These are phyloP conservation scores for Suhomyces bribrorum DNA, from an alignment of 1,139 yeast genomes.

Conservation along the genomic window DNA sequence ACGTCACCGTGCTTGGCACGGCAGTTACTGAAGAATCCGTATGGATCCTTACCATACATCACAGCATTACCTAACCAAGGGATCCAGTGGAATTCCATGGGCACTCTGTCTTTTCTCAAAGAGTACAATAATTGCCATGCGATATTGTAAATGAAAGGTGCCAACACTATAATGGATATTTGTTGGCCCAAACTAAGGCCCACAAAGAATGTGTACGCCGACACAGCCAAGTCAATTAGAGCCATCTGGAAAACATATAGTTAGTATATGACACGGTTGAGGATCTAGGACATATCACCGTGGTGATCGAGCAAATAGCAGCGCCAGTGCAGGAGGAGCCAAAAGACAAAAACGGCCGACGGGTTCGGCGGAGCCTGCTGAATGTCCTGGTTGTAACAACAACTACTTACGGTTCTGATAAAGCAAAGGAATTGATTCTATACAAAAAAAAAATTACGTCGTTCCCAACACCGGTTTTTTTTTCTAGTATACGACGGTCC, in stretches of 20 bases:
- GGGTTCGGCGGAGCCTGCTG: background rate
- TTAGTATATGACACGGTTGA: background rate
- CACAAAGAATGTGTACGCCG: conserved; percentile 25
- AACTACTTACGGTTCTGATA: background rate
- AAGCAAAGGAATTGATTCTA: background rate
- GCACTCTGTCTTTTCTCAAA: conserved; percentile 76
- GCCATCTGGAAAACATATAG: conserved; percentile 27
- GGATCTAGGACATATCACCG: background rate
- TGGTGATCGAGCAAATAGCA: background rate
- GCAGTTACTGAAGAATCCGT: conserved; percentile 79
- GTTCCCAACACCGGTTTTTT: background rate
- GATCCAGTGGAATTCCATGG: conserved; percentile 87
- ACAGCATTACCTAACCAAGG: conserved; percentile 97
- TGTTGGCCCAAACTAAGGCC: conserved; percentile 35
- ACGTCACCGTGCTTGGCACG: conserved; percentile 87
- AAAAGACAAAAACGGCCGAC: background rate
- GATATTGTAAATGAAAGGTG: conserved; percentile 62
- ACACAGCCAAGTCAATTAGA: conserved; percentile 24
- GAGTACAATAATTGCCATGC: conserved; percentile 72
- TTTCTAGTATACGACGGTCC: background rate
- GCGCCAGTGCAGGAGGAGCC: background rate
- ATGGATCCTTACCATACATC: conserved; percentile 88
- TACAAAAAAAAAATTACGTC: background rate
- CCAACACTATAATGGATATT: conserved; percentile 35
- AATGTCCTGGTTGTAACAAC: background rate